Evolutionary conservation across 768 basidiomycete genomes (phyloP), one percentile per base, ranked within the genome.

Genomic region (Lanmaoa pseudosensibilis): DNA sequence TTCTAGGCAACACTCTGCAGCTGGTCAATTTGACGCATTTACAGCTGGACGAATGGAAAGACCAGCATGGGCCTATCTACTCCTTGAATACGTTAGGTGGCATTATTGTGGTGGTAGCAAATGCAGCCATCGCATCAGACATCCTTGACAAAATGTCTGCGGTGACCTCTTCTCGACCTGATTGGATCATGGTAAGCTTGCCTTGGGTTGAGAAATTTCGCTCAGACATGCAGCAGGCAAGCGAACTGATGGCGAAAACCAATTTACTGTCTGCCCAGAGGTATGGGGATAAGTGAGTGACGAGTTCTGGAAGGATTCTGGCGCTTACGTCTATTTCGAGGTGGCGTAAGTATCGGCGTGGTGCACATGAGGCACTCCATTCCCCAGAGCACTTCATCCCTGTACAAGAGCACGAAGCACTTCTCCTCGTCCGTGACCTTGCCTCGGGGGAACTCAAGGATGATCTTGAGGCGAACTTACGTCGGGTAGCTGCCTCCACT

Each of bases 31-130:
- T 54, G 47, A 49, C 46, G 2, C 57, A 58, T 21, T 36, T 55
- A n/a, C 46, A 58, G 10, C 47, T 55, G 13, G 57, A 58, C 36
- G 36, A 55, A n/a, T 58, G 57, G 53, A 58, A 58, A 50, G 48
- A 58, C 9, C 27, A 50, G 21, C 25, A 55, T 50, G 57, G 57
- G 2, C 57, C 57, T 12, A 48, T 58, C 33, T 58, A 58, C 37
- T 45, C 57, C 27, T 45, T 55, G 47, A 49, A 50, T 39, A 41
- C 53, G 13, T 23, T 49, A 19, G 47, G 41, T 27, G 36, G 57
- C n/a, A 43, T 55, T n/a, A 58, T 58, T 16, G 53, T 55, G 19
- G 53, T 58, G n/a, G 41, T 57, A 27, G 56, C 56, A n/a, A 58
- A 58, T 12, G 52, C 53, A 44, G 34, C 53, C 18, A 49, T 55